These are phyloP conservation scores for Plasmodium adleri DNA, from an alignment of 169 alveolate species.

Conservation along the genomic window DNA sequence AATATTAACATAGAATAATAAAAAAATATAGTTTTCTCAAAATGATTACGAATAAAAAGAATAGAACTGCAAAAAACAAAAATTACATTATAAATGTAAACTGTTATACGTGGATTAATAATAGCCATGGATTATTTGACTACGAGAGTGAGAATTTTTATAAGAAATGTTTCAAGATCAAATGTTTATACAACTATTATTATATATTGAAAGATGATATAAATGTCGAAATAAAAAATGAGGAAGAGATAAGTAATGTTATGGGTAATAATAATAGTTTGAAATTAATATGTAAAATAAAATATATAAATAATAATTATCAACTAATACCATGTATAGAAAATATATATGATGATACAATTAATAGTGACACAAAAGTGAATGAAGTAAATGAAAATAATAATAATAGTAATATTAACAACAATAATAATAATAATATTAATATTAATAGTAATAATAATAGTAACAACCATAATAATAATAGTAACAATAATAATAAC, in stretches of 20 bases:
- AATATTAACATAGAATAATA: too few species aligned
- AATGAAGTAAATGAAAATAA: constrained; percentile 15
- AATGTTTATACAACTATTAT: constrained; percentile 74
- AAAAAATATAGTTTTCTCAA: neutral
- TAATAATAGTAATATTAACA: neutral
- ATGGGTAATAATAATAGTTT: constrained; percentile 33
- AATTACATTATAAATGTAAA: constrained; percentile 61
- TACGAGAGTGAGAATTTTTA: constrained; percentile 83
- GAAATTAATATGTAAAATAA: constrained; percentile 56
- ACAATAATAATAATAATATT: neutral
- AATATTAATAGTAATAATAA: neutral
- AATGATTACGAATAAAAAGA: constrained; percentile 64
- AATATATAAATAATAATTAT: constrained; percentile 59
- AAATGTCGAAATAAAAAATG: constrained; percentile 71
- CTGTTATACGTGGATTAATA: constrained; percentile 81
- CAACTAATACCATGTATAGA: constrained; percentile 63
- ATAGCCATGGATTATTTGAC: constrained; percentile 84
- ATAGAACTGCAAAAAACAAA: constrained; percentile 47
- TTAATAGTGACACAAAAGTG: constrained; percentile 2
- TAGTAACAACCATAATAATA: neutral
- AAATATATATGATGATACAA: constrained; percentile 14
- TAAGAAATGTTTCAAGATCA: constrained; percentile 81
- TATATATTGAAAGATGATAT: constrained; percentile 70
- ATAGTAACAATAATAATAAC: neutral
- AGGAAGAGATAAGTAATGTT: constrained; percentile 72